These are phyloP conservation scores for Haplographium delicatum DNA, from an alignment of 495 filamentous ascomycete genomes.

Conservation along the genomic window DNA sequence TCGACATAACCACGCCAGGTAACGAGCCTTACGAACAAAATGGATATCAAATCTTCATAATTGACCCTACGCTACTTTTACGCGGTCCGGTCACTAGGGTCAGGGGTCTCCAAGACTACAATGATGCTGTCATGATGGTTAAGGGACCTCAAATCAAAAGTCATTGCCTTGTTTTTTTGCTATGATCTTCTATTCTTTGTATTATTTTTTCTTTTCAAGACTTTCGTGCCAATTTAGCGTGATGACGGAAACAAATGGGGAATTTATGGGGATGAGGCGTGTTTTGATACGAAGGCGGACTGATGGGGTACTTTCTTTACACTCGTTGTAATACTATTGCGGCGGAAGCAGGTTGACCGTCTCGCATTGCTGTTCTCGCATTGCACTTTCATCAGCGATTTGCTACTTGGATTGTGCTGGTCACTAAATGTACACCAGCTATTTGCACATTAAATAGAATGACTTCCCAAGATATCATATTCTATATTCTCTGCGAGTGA, in stretches of 20 bases:
- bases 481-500: no score
- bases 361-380: slow-evolving; percentile 27
- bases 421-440: slow-evolving; percentile 31
- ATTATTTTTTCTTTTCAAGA: slow-evolving; percentile 21
- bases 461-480: neutral
- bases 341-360: slow-evolving; percentile 30
- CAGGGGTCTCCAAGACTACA: slow-evolving; percentile 15
- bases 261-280: slow-evolving; percentile 13
- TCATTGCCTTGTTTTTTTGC: slow-evolving; percentile 16
- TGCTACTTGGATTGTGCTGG: slow-evolving; percentile 30
- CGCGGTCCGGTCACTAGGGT: slow-evolving; percentile 15
- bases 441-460: slow-evolving; percentile 16
- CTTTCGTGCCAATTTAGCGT: slow-evolving; percentile 26
- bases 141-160: slow-evolving; percentile 23
- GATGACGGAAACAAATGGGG: slow-evolving; percentile 18
- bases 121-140: slow-evolving; percentile 23
- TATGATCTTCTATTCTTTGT: slow-evolving; percentile 21
- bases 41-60: slow-evolving; percentile 13
- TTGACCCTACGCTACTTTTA: slow-evolving; percentile 15
- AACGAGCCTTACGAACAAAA: slow-evolving; percentile 20
- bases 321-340: slow-evolving; percentile 47
- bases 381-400: slow-evolving; percentile 16
- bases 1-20: slow-evolving; percentile 5
- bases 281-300: slow-evolving; percentile 16
- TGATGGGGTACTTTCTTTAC: slow-evolving; percentile 38